Evolutionary conservation across 2,329 filamentous ascomycete genomes (phyloP).

Genomic region (Cladosporium velox): DNA sequence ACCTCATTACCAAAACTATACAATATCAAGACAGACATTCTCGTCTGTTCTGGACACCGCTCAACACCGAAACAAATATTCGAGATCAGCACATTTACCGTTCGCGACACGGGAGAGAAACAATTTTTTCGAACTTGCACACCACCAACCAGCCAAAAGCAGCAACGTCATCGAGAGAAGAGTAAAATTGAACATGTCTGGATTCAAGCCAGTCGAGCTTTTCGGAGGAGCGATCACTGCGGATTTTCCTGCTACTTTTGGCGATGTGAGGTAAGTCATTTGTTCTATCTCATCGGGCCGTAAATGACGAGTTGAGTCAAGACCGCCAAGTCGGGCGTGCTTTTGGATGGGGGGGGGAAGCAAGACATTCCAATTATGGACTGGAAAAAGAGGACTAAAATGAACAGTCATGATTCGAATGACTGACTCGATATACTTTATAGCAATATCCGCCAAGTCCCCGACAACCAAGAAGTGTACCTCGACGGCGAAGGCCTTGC

Average conservation of each 20-base stretch:
- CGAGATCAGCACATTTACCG: background rate
- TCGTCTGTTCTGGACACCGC: no score
- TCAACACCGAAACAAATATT: no score
- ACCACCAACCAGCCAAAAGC: background rate
- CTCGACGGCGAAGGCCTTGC: conserved; percentile 82
- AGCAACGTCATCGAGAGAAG: background rate
- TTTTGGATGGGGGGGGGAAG: no score
- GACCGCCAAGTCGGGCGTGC: background rate
- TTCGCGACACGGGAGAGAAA: background rate
- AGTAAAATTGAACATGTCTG: conserved; percentile 10
- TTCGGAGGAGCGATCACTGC: conserved; percentile 72
- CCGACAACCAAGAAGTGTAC: conserved; percentile 90
- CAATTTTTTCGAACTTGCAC: background rate
- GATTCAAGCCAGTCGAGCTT: conserved; percentile 61
- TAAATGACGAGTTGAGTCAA: background rate
- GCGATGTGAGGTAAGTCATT: conserved; percentile 67
- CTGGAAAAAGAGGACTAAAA: no score
- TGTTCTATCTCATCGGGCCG: background rate
- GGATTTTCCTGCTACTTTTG: conserved; percentile 68
- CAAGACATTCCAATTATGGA: no score
- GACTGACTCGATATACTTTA: no score
- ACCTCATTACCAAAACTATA: background rate
- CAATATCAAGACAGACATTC: background rate
- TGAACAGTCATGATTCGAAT: no score
- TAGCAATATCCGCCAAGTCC: conserved; percentile 70